A percentile compares a stretch with the other conserved stretches of the same genome.
phyloP scores from a whole-genome alignment of 2,329 filamentous ascomycete species.

The Aspergillus candidus region DNA sequence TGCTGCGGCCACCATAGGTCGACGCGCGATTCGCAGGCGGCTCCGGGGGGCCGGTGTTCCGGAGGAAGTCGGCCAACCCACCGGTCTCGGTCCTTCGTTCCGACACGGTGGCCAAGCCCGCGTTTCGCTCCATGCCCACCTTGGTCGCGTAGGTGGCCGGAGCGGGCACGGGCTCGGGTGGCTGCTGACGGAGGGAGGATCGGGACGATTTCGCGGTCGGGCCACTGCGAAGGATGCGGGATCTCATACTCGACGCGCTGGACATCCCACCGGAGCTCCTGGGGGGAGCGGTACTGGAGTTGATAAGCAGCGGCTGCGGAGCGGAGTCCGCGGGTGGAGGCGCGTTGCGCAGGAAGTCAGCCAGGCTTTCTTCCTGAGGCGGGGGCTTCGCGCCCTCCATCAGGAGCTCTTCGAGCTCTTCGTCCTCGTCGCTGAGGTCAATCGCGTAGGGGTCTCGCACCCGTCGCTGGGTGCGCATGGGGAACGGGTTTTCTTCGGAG shows the following conservation, averaged over 20 bases:
- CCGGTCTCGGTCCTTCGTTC: slow-evolving; percentile 46
- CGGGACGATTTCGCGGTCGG: slow-evolving; percentile 28
- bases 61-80: slow-evolving; percentile 68
- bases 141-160: slow-evolving; percentile 35
- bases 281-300: slow-evolving; percentile 12
- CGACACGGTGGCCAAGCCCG: slow-evolving; percentile 18
- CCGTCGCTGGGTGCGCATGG: slow-evolving; percentile 67
- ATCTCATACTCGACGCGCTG: slow-evolving; percentile 25
- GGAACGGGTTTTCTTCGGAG: slow-evolving; percentile 41
- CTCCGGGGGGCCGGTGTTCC: slow-evolving; percentile 60
- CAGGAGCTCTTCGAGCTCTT: slow-evolving; percentile 56
- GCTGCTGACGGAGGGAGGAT: slow-evolving; percentile 30
- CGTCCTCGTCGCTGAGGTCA: slow-evolving; percentile 61
- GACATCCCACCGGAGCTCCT: slow-evolving; percentile 13
- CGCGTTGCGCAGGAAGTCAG: slow-evolving; percentile 44
- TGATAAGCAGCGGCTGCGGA: slow-evolving; percentile 26
- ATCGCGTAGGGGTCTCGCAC: slow-evolving; percentile 91
- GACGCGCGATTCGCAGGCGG: slow-evolving; percentile 14
- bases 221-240: slow-evolving; percentile 29
- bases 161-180: slow-evolving; percentile 22
- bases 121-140: slow-evolving; percentile 32
- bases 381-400: slow-evolving; percentile 29
- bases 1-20: slow-evolving; percentile 23
- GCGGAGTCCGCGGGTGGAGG: slow-evolving; percentile 35
- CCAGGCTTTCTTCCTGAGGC: slow-evolving; percentile 42